These are phyloP conservation scores for Pleurozium schreberi DNA, from an alignment of 225 moss, liverwort and hornwort genomes.

Conservation along the genomic window DNA sequence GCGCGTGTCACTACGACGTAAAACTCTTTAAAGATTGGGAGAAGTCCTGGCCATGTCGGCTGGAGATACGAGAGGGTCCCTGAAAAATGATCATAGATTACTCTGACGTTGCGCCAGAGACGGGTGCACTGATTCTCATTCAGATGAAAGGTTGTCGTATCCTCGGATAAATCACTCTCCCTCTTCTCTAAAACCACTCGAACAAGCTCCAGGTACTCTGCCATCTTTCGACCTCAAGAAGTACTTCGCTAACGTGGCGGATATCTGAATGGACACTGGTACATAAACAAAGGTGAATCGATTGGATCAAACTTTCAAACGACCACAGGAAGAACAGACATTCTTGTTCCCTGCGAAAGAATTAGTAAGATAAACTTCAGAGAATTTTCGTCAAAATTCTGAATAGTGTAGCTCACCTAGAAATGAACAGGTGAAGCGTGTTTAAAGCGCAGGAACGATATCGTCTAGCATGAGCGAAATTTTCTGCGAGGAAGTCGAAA, in stretches of 20 bases:
- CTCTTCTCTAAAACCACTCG: background rate
- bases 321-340: background rate
- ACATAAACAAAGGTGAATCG: background rate
- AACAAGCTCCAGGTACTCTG: background rate
- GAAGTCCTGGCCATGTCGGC: background rate
- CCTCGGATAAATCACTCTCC: background rate
- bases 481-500: background rate
- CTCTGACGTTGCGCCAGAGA: background rate
- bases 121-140: background rate
- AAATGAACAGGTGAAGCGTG: background rate
- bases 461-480: background rate
- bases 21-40: background rate
- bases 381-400: background rate
- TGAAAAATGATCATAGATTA: background rate
- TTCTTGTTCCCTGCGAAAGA: background rate
- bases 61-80: background rate
- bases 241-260: background rate
- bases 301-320: background rate
- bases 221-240: background rate
- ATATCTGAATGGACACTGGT: background rate
- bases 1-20: background rate
- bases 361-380: background rate
- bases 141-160: background rate
- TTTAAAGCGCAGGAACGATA: background rate
- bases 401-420: background rate